phyloP scores from a whole-genome alignment of 305 asterid species.

The Andrographis paniculata region DNA sequence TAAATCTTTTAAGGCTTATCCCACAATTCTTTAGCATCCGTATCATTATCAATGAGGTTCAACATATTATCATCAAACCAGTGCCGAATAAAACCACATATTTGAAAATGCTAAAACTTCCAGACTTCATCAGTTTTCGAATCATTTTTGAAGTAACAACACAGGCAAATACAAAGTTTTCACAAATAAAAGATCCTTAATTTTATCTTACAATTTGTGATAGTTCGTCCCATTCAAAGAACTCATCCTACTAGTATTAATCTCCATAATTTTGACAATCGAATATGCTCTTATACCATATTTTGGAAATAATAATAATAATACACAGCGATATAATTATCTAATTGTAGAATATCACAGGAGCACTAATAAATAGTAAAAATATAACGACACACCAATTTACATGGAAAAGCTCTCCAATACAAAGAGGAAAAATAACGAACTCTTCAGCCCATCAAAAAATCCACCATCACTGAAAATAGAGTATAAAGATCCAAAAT shows the following conservation, averaged over 20 bases:
- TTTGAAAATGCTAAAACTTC: background rate
- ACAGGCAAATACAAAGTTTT: constrained; percentile 1
- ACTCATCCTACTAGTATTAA: background rate
- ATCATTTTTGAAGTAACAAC: background rate
- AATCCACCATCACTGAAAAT: too few species aligned
- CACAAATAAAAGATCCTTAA: constrained; percentile 6
- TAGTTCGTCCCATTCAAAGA: background rate
- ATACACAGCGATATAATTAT: too few species aligned
- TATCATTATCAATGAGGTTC: background rate
- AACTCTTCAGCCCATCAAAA: too few species aligned
- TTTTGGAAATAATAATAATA: too few species aligned
- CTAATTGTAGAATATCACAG: too few species aligned
- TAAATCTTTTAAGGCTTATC: background rate
- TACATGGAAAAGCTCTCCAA: too few species aligned
- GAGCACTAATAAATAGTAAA: too few species aligned
- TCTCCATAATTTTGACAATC: too few species aligned
- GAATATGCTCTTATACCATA: too few species aligned
- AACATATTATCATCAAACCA: background rate
- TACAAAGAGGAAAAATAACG: too few species aligned
- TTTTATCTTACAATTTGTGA: background rate
- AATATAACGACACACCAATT: too few species aligned
- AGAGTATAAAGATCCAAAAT: too few species aligned
- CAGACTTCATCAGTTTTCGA: constrained; percentile 1
- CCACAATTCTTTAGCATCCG: background rate
- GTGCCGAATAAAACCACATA: background rate